Evolutionary conservation across 352 stramenopile genomes (phyloP), one percentile per base, ranked within the genome.

Genomic region (Phytopythium sindhum): DNA sequence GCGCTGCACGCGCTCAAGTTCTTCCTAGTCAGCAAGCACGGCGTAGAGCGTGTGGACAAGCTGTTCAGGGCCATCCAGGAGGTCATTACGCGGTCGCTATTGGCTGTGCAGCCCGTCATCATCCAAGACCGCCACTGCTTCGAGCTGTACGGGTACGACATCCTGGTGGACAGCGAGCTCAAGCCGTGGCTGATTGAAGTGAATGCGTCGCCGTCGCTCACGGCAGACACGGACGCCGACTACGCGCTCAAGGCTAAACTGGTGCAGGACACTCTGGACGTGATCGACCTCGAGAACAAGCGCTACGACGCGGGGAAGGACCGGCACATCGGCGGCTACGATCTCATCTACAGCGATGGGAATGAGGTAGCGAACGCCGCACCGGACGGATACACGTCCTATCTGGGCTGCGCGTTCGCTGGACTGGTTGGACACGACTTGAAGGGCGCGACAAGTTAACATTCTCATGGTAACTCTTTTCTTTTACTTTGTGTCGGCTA

Each of bases 51-150:
- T 21, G 80, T 91, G 47, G 88, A 97, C 73, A 83, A 90, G 54
- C 75, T 97, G 29, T 97, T 98, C 66, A 87, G 84, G 31, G 86
- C 97, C 56, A 97, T 97, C 63, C 88, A 98, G 64, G 80, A 89
- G 39, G 84, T 95, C 50, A 95, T 93, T 57, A 90, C 96, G 65
- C 89, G 87, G 68, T 93, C 81, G 42, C 75, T 95, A 23, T 60
- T 90, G 56, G 91, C 74, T 41, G 90, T 98, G 37, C 90, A 98
- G 72, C 91, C 97, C 57, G 85, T 96, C 61, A 98, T 98, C 65
- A 97, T 98, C 58, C 93, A 96, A 57, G 94, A 98, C 75, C 97
- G 97, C 61, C 93, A 98, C 77, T 98, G 93, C 77, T 98, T 98
- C 58, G 90, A 98, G 66, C 77, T 98, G 19, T 98, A 98, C 69